phyloP scores from a whole-genome alignment of 2,329 filamentous ascomycete species.

The Tolypocladium pustulatum region DNA sequence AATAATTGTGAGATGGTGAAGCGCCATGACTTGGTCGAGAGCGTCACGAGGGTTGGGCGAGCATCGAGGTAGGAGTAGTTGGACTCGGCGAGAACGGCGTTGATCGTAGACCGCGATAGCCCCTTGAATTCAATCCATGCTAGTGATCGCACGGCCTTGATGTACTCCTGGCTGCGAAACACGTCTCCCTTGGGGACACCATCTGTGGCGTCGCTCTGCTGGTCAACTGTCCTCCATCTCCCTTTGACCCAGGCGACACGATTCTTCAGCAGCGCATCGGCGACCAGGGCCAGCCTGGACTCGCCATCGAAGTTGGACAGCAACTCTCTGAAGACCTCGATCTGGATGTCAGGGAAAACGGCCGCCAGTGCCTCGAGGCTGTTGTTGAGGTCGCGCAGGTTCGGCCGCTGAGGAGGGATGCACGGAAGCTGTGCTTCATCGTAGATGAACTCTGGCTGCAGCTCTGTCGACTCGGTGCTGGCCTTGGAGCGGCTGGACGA shows the following conservation, averaged over 20 bases:
- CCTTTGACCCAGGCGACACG: constrained; percentile 61
- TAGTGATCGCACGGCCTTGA: constrained; percentile 54
- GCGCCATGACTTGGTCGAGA: constrained; percentile 68
- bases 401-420: constrained; percentile 40
- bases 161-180: constrained; percentile 59
- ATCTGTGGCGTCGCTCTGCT: constrained; percentile 19
- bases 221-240: constrained; percentile 42
- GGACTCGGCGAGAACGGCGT: constrained; percentile 68
- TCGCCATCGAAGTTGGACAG: constrained; percentile 64
- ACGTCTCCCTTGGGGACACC: constrained; percentile 48
- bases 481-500: constrained; percentile 20
- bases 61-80: constrained; percentile 71
- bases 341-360: constrained; percentile 71
- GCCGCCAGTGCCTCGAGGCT: constrained; percentile 58
- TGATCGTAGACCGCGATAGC: constrained; percentile 61
- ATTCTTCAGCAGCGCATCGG: constrained; percentile 66
- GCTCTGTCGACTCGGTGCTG: constrained; percentile 14
- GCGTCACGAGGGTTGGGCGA: constrained; percentile 54
- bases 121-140: constrained; percentile 68
- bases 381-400: constrained; percentile 60
- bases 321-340: constrained; percentile 77
- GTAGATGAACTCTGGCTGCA: constrained; percentile 37
- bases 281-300: constrained; percentile 65
- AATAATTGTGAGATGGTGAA: constrained; percentile 64
- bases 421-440: constrained; percentile 44